Evolutionary conservation across 768 basidiomycete species (phyloP).

Genomic region (Boletus bicolor): DNA sequence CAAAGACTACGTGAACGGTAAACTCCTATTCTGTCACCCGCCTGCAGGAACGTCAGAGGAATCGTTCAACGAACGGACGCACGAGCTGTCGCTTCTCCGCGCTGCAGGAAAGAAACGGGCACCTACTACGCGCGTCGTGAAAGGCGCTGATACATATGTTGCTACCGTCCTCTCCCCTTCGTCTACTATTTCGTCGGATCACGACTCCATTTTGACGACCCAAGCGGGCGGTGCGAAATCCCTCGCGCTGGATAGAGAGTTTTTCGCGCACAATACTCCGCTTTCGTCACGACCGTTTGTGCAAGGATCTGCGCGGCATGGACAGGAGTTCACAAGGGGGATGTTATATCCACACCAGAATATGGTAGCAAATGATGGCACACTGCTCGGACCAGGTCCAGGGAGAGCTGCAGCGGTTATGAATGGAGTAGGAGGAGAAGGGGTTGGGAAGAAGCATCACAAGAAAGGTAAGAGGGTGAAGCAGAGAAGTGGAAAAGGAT

Average conservation of each 20-base stretch:
- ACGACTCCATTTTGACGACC: constrained; percentile 25
- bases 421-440: constrained; percentile 33
- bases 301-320: constrained; percentile 55
- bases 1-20: constrained; percentile 97
- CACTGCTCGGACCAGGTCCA: constrained; percentile 44
- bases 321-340: constrained; percentile 59
- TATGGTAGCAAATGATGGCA: constrained; percentile 73
- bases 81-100: constrained; percentile 55
- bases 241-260: constrained; percentile 70
- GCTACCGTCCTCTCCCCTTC: constrained; percentile 14
- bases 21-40: constrained; percentile 85
- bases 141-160: constrained; percentile 82
- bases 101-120: constrained; percentile 82
- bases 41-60: constrained; percentile 69
- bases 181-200: constrained; percentile 5
- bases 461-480: constrained; percentile 81
- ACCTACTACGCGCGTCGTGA: constrained; percentile 80
- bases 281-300: constrained; percentile 62
- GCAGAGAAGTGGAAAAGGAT: constrained; percentile 90
- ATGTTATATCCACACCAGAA: constrained; percentile 83
- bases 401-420: constrained; percentile 42
- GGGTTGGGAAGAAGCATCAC: constrained; percentile 73
- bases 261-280: constrained; percentile 62
- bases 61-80: constrained; percentile 72
- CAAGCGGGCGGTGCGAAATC: constrained; percentile 49